Evolutionary conservation across 495 filamentous ascomycete genomes (phyloP), one percentile per base, ranked within the genome.

Genomic region (Ascodesmis nigricans): DNA sequence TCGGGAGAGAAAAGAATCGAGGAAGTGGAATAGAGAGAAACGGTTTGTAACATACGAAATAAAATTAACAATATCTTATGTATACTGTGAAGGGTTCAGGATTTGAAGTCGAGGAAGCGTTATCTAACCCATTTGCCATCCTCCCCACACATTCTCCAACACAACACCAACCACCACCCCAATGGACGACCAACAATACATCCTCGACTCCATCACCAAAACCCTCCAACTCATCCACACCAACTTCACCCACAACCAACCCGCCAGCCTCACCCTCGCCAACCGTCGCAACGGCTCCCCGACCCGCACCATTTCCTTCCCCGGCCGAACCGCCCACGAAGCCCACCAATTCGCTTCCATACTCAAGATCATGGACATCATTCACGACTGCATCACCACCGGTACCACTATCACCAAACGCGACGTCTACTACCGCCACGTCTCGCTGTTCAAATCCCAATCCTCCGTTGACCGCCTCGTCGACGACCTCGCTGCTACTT

Each of bases 391-490:
- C 14, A 38, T 44, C 1, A 14, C 24, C 2, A 10, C 16, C 6
- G 21, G 22, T 16, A 17, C 16, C 31, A 11, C 23, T 23, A 6
- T 45, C 43, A 18, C n/a, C n/a, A 46, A 46, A 21, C 21, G 87
- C 46, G 80, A 84, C 39, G 78, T 97, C 9, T 97, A 78, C 54
- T 97, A 97, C 50, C 73, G 75, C 36, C 69, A 91, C 44, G 73
- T 77, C 0, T 65, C 67, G 25, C 64, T 84, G 1, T 97, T 93
- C 53, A 62, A 62, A 23, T 74, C 62, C 17, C 87, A 93, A 45
- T 44, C 45, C 11, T 63, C 72, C 4, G 80, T 95, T 0, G 71
- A 95, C 44, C 54, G 57, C 1, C 66, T 84, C 40, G 64, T 95
- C 1, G 83, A 97, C 45, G 78, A 82, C 40, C 56, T 97, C 27